Evolutionary conservation across 768 basidiomycete genomes (phyloP).

Genomic region (Rhizopogon vesiculosus): DNA sequence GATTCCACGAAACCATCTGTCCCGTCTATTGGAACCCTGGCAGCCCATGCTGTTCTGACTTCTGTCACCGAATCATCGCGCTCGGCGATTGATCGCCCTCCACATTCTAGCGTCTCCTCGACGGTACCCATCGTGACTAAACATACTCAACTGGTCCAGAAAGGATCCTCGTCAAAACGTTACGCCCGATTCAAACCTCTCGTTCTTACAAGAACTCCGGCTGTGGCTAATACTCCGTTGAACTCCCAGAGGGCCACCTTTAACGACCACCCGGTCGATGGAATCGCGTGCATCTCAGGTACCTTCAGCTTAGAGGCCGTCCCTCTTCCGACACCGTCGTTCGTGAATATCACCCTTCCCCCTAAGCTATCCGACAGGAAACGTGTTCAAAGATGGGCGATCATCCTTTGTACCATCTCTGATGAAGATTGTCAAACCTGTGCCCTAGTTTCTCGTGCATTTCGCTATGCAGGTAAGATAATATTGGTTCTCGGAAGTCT

Average conservation of each 20-base stretch:
- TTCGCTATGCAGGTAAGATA: slow-evolving; percentile 56
- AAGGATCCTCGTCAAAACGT: background rate
- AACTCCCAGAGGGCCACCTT: background rate
- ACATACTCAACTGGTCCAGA: background rate
- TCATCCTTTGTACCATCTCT: slow-evolving; percentile 48
- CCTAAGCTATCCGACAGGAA: slow-evolving; percentile 57
- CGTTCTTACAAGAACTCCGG: background rate
- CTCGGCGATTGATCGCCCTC: background rate
- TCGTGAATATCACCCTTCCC: slow-evolving; percentile 48
- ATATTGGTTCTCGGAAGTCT: background rate
- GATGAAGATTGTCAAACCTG: slow-evolving; percentile 41
- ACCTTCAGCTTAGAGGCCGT: background rate
- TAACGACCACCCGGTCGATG: background rate
- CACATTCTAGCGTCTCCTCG: background rate
- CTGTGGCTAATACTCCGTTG: background rate
- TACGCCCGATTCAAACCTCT: background rate
- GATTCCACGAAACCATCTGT: background rate
- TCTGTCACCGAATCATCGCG: background rate
- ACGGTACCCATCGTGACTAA: background rate
- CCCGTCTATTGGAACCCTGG: no score
- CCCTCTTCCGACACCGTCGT: slow-evolving; percentile 4
- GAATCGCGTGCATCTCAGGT: background rate
- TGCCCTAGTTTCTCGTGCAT: slow-evolving; percentile 48
- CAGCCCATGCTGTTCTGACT: no score
- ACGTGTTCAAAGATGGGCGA: slow-evolving; percentile 44